Percentiles rank a stretch among this genome's conserved stretches.
These are phyloP conservation scores for Magnusiomyces suaveolens DNA, from an alignment of 1,139 yeast genomes.

Conservation along the genomic window DNA sequence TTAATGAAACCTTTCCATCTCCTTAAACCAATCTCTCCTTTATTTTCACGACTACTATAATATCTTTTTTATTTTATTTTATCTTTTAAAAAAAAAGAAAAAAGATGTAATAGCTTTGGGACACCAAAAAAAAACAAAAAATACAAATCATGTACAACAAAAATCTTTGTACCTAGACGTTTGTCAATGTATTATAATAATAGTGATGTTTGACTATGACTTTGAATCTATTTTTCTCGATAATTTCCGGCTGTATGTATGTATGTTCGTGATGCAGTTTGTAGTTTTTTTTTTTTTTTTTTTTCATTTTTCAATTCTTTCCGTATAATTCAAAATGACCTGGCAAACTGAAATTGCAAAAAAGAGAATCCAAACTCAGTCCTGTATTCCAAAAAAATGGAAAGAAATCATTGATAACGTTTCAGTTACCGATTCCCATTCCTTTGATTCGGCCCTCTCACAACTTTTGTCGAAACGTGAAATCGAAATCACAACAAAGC, in stretches of 20 bases:
- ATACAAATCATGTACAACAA: background rate
- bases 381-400: conserved; percentile 13
- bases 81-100: too few relatives aligned
- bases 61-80: too few relatives aligned
- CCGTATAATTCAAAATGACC: background rate
- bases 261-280: too few relatives aligned
- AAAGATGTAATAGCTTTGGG: background rate
- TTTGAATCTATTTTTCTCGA: background rate
- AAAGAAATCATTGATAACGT: background rate
- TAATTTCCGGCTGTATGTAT: too few relatives aligned
- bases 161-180: background rate
- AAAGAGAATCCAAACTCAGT: conserved; percentile 1
- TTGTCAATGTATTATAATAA: conserved; percentile 1
- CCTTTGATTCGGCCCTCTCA: conserved; percentile 7
- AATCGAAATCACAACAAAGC: conserved; percentile 22
- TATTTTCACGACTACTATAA: background rate
- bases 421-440: conserved; percentile 1
- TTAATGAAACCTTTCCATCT: too few relatives aligned
- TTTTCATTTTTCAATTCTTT: background rate
- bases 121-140: background rate
- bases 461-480: conserved; percentile 20
- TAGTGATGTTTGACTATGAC: background rate
- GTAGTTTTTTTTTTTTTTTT: background rate
- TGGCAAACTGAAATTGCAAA: conserved; percentile 2
- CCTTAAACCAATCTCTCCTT: too few relatives aligned